Evolutionary conservation across 768 basidiomycete species (phyloP).

Genomic region (Leccinum boreale): DNA sequence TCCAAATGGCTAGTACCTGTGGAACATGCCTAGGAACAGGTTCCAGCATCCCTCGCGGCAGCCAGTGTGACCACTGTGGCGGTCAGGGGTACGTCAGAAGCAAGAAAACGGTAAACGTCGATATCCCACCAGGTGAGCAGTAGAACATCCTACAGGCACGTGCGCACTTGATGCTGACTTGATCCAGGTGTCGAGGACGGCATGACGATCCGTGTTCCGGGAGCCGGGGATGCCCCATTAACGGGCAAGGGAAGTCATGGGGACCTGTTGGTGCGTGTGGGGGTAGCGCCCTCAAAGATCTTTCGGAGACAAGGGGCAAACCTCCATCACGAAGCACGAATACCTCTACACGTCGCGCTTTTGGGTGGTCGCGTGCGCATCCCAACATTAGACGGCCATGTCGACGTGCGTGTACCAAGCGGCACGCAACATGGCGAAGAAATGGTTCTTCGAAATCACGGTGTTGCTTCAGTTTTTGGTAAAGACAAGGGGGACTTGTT

Average conservation of each 20-base stretch:
- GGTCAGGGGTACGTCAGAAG: conserved; percentile 87
- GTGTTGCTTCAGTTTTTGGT: conserved; percentile 62
- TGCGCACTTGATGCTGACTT: conserved; percentile 8
- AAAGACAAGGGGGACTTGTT: conserved; percentile 79
- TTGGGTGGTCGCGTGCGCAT: conserved; percentile 92
- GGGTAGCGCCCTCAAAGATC: conserved; percentile 75
- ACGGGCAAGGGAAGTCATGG: conserved; percentile 75
- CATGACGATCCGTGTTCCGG: conserved; percentile 81
- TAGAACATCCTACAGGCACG: background rate
- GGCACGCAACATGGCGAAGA: conserved; percentile 98
- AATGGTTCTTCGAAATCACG: conserved; percentile 88
- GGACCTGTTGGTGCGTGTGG: conserved; percentile 83
- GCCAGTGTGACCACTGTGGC: conserved; percentile 75
- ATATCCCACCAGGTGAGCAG: conserved; percentile 78
- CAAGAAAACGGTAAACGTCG: conserved; percentile 73
- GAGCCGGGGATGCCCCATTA: conserved; percentile 81
- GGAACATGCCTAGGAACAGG: conserved; percentile 78
- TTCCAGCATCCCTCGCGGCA: conserved; percentile 69
- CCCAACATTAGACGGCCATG: conserved; percentile 92
- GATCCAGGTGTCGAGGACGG: conserved; percentile 87
- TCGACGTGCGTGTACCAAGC: conserved; percentile 86
- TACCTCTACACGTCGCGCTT: conserved; percentile 88
- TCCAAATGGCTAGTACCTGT: conserved; percentile 96
- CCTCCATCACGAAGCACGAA: conserved; percentile 83
- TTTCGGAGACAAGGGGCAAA: conserved; percentile 92